Evolutionary conservation across 73 alveolate species (phyloP).

Genomic region (Tetrahymena borealis): DNA sequence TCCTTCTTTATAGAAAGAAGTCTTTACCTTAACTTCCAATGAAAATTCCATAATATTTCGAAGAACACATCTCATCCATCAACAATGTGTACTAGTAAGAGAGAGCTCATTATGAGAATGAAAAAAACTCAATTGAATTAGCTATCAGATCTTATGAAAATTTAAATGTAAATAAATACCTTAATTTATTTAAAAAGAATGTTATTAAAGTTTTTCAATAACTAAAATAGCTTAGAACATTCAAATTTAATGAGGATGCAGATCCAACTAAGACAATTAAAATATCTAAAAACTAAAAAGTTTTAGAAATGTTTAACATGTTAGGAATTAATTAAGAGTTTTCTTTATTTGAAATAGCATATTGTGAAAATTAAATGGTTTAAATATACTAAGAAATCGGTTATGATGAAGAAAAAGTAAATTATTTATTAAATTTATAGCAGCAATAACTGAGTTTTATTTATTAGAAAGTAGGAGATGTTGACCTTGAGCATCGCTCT

Average conservation of each 20-base stretch:
- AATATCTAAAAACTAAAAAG: neutral
- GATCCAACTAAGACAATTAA: neutral
- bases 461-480: neutral
- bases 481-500: neutral
- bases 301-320: neutral
- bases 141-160: neutral
- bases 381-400: neutral
- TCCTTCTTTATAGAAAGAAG: conserved; percentile 64
- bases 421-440: neutral
- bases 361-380: neutral
- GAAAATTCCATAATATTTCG: neutral
- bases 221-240: neutral
- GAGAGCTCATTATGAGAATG: neutral
- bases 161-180: neutral
- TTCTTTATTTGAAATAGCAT: neutral
- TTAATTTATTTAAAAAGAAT: neutral
- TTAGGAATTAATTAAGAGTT: neutral
- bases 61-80: neutral
- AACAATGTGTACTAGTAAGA: neutral
- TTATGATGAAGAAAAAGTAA: neutral
- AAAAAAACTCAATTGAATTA: neutral
- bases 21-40: neutral
- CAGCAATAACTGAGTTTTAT: neutral
- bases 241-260: neutral
- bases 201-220: neutral